Evolutionary conservation across 305 asterid genomes (phyloP), one percentile per base, ranked within the genome.

Genomic region (Nicotiana rustica): DNA sequence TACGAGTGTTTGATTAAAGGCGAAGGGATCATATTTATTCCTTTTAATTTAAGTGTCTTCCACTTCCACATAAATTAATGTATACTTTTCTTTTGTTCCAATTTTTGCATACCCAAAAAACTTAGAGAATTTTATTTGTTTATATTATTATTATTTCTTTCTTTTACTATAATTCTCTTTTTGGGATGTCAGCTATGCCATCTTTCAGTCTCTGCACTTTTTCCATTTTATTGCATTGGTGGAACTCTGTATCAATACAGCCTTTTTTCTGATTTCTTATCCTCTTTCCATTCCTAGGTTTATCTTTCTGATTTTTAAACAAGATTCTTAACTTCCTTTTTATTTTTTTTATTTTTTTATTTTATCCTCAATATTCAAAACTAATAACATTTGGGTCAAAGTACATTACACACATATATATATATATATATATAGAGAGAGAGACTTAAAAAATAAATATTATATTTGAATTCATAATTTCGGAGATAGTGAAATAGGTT

Each of bases 161-260:
- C 9, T 67, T 12, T 25, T 33, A 31, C 13, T 33, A 12, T 68
- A 33, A 44, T 68, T 35, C 25, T 44, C 6, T 49, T 68, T 68
- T 68, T 68, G 67, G 67, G 67, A 12, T 77, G 67, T 77, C 81
- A 77, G 81, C 15, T 77, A 21, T 7, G 81, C 81, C 81, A 77
- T 77, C 52, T 56, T 41, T 57, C 61, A 35, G 55, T 31, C 77
- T 57, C 3, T 17, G 10, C 10, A 35, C 14, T 14, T 41, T 68
- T 31, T 10, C 66, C 66, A 67, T 81, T 68, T 61, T 67, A 44
- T 18, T 70, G 36, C 36, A 44, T 70, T 33, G 78, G 78, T 44
- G 17, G 36, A 41, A 12, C 35, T 41, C 35, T 41, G 59, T 70
- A 70, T 41, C 9, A 44, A 2, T 3, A 69, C 10, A 69, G 25